phyloP scores from a whole-genome alignment of 1,139 yeast genomes.

The Kluyveromyces sp. region DNA sequence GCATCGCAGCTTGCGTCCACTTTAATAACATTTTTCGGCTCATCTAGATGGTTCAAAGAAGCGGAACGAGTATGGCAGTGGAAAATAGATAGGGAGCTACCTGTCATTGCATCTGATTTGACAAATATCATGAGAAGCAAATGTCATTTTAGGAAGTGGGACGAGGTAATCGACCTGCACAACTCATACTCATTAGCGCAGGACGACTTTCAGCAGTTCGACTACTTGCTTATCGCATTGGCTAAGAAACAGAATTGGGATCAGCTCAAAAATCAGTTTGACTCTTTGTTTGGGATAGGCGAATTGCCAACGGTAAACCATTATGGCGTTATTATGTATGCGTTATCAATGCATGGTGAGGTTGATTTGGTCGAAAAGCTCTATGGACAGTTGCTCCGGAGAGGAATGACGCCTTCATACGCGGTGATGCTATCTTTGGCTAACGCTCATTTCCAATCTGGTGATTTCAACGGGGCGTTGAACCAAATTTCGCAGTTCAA shows the following conservation, averaged over 20 bases:
- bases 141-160: constrained; percentile 18
- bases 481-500: constrained; percentile 38
- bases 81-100: constrained; percentile 16
- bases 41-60: constrained; percentile 13
- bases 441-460: constrained; percentile 39
- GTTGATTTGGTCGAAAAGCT: constrained; percentile 46
- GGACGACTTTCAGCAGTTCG: constrained; percentile 34
- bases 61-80: constrained; percentile 23
- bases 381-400: constrained; percentile 40
- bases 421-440: constrained; percentile 46
- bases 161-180: constrained; percentile 14
- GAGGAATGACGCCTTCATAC: constrained; percentile 45
- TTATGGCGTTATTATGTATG: constrained; percentile 57
- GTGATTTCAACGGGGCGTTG: constrained; percentile 42
- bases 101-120: constrained; percentile 20
- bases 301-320: constrained; percentile 50
- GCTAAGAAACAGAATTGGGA: constrained; percentile 53
- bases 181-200: constrained; percentile 26
- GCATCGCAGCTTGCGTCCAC: constrained; percentile 26
- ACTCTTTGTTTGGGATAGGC: constrained; percentile 51
- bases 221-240: constrained; percentile 42
- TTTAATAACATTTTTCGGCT: constrained; percentile 16
- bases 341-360: constrained; percentile 55
- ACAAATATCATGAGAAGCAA: constrained; percentile 24
- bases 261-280: constrained; percentile 55